Conservation (phyloP, 2,329 filamentous ascomycete genomes). For the Fusarium metavorans region DNA sequence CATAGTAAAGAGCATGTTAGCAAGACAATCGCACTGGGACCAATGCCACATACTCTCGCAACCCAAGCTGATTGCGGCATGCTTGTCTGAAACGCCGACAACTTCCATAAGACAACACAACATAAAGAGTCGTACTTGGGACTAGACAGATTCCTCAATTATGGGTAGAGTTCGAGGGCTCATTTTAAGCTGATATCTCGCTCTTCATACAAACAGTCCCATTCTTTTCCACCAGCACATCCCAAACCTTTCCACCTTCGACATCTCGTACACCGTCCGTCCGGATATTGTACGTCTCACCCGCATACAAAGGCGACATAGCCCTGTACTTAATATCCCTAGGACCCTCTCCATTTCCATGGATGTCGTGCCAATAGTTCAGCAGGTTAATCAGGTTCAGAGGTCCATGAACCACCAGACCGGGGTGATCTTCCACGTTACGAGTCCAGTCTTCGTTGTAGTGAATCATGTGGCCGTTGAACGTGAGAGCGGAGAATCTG, state of each 20-base stretch:
- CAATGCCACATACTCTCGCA: accelerated
- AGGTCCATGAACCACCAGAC: conserved; percentile 83
- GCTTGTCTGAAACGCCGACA: background rate
- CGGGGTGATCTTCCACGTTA: conserved; percentile 75
- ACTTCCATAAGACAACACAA: background rate
- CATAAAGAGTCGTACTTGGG: too few species aligned
- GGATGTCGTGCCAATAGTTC: conserved; percentile 72
- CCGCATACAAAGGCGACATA: conserved; percentile 76
- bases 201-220: conserved; percentile 53
- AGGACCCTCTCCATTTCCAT: conserved; percentile 45
- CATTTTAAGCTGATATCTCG: conserved; percentile 36
- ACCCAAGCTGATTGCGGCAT: background rate
- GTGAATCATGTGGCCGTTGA: conserved; percentile 89
- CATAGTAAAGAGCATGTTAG: background rate
- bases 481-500: conserved; percentile 85
- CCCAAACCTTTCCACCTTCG: conserved; percentile 51
- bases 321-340: conserved; percentile 73
- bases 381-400: conserved; percentile 80
- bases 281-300: conserved; percentile 72
- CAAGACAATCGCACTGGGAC: background rate
- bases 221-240: conserved; percentile 61
- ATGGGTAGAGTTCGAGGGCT: background rate
- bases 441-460: conserved; percentile 77
- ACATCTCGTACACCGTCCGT: conserved; percentile 58
- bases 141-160: background rate